These are phyloP conservation scores for Diaporthe ilicicola DNA, from an alignment of 2,329 filamentous ascomycete species.

Conservation along the genomic window DNA sequence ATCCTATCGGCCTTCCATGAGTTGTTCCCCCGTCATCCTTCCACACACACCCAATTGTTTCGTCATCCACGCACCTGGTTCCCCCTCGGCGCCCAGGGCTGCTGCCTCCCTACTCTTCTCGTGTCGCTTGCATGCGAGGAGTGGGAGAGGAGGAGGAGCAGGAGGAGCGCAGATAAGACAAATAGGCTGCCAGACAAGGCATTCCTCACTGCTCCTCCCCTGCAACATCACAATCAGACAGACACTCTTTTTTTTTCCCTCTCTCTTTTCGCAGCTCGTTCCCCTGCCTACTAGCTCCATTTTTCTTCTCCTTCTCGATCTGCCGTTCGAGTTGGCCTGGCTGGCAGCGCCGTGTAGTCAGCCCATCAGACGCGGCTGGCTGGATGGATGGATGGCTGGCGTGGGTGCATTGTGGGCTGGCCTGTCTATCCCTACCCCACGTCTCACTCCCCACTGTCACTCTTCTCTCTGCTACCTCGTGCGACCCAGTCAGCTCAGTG, in stretches of 20 bases:
- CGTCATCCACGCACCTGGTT: constrained; percentile 13
- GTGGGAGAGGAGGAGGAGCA: too few species aligned
- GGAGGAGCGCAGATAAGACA: constrained; percentile 19
- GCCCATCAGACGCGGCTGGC: constrained; percentile 2
- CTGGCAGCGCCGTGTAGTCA: too few species aligned
- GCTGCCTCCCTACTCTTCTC: not conserved
- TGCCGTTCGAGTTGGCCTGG: too few species aligned
- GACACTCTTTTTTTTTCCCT: too few species aligned
- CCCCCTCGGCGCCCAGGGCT: not conserved
- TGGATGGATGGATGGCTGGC: too few species aligned
- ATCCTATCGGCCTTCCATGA: constrained; percentile 12
- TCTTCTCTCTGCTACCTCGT: not conserved
- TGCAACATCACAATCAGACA: not conserved
- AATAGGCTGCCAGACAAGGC: constrained; percentile 4
- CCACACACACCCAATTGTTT: not conserved
- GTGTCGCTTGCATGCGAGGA: not conserved
- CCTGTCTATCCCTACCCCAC: constrained; percentile 19
- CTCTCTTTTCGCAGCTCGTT: too few species aligned
- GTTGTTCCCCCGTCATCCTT: constrained; percentile 6
- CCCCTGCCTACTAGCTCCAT: not conserved
- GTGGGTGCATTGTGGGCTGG: too few species aligned
- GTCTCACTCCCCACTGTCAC: not conserved
- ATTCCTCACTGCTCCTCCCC: constrained; percentile 13
- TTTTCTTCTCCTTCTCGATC: too few species aligned
- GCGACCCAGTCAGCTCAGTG: constrained; percentile 1